phyloP scores from a whole-genome alignment of 306 rosid species.

The Astragalus glycyphyllos region DNA sequence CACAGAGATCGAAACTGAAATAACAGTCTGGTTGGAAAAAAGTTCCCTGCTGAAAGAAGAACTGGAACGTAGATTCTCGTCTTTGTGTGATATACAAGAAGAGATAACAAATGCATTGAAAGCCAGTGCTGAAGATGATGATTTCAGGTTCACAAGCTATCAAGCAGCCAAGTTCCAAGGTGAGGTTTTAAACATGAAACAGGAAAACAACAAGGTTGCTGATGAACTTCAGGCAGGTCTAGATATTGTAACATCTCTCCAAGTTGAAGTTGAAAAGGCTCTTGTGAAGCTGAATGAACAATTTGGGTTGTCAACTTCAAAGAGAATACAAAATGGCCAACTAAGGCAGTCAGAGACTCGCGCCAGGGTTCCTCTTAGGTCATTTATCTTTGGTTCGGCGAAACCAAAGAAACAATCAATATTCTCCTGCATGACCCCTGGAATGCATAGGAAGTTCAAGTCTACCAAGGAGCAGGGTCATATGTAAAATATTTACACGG shows the following conservation, averaged over 20 bases:
- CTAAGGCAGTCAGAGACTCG: constrained; percentile 55
- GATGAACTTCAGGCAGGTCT: constrained; percentile 83
- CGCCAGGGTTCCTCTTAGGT: constrained; percentile 71
- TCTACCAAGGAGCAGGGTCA: constrained; percentile 46
- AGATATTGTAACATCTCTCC: constrained; percentile 66
- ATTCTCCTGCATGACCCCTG: constrained; percentile 77
- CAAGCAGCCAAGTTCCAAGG: constrained; percentile 99
- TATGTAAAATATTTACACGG: constrained; percentile 41
- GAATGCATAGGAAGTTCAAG: constrained; percentile 64
- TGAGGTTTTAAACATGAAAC: constrained; percentile 95
- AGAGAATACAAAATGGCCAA: constrained; percentile 51
- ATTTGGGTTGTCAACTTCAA: constrained; percentile 62
- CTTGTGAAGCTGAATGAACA: constrained; percentile 72
- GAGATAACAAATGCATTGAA: constrained; percentile 82
- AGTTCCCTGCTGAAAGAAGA: constrained; percentile 67
- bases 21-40: constrained; percentile 72
- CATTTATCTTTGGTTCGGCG: constrained; percentile 86
- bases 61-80: constrained; percentile 67
- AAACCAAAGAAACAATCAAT: constrained; percentile 78
- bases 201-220: constrained; percentile 88
- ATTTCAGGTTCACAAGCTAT: constrained; percentile 85
- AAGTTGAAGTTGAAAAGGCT: constrained; percentile 64
- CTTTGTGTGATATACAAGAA: constrained; percentile 82
- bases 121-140: constrained; percentile 85
- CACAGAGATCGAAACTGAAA: constrained; percentile 74